phyloP scores from a whole-genome alignment of 495 filamentous ascomycete genomes.

The Talaromyces trachyspermus region DNA sequence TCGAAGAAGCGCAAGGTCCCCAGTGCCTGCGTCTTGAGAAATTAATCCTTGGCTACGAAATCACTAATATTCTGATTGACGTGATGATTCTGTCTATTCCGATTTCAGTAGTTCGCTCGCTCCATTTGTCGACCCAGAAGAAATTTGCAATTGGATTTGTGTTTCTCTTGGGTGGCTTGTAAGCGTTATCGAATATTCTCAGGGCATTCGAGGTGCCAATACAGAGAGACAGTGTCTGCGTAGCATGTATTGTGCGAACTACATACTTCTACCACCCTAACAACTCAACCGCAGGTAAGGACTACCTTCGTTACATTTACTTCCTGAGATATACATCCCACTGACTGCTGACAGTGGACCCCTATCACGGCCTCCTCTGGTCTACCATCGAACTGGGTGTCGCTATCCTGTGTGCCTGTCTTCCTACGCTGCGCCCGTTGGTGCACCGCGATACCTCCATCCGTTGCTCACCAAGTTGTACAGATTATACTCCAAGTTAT shows the following conservation, averaged over 20 bases:
- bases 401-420: constrained; percentile 18
- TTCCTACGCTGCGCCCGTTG: constrained; percentile 14
- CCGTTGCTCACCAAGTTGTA: background rate
- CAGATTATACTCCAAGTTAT: background rate
- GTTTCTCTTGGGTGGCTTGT: constrained; percentile 29
- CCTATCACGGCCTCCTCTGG: constrained; percentile 17
- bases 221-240: constrained; percentile 15
- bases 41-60: background rate
- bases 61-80: constrained; percentile 1
- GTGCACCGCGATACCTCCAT: constrained; percentile 8
- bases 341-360: constrained; percentile 5
- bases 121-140: background rate
- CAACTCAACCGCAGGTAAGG: constrained; percentile 8
- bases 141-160: background rate
- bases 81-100: background rate
- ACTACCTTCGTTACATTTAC: background rate
- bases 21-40: background rate
- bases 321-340: background rate
- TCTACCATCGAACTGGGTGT: constrained; percentile 17
- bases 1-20: background rate
- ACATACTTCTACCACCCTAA: constrained; percentile 11
- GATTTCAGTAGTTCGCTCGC: background rate
- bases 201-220: background rate
- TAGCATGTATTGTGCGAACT: constrained; percentile 17
- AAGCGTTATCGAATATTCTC: constrained; percentile 9